These are phyloP conservation scores for Kodamaea jinghongensis DNA, from an alignment of 805 yeast genomes.

Conservation along the genomic window DNA sequence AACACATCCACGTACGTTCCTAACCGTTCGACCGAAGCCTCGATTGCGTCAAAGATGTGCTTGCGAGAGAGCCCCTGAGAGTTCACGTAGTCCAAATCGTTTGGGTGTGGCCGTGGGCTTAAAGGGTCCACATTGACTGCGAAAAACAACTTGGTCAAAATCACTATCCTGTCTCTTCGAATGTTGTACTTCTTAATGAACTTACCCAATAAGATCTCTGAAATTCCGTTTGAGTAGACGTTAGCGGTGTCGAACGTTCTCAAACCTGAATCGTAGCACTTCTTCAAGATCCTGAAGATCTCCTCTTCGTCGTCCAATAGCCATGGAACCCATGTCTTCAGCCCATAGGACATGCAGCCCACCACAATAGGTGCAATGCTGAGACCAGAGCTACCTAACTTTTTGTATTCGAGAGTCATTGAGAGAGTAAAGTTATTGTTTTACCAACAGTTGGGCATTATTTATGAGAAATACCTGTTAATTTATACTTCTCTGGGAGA, in stretches of 20 bases:
- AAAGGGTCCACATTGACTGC: conserved; percentile 10
- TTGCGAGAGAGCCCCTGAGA: conserved; percentile 43
- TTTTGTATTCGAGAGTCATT: conserved; percentile 9
- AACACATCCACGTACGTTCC: conserved; percentile 54
- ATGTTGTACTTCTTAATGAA: conserved; percentile 51
- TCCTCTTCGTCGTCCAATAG: conserved; percentile 46
- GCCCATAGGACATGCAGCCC: conserved; percentile 56
- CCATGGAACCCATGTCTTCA: conserved; percentile 43
- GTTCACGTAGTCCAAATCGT: conserved; percentile 20
- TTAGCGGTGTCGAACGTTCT: conserved; percentile 53
- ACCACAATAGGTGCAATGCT: conserved; percentile 48
- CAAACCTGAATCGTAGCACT: conserved; percentile 44
- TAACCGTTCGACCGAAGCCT: conserved; percentile 41
- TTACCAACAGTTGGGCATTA: no score
- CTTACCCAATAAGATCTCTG: conserved; percentile 52
- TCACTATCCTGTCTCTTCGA: conserved; percentile 52
- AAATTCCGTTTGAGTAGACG: conserved; percentile 44
- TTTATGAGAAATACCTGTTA: no score
- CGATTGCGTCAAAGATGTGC: conserved; percentile 47
- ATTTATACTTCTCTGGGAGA: no score
- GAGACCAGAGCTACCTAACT: conserved; percentile 46
- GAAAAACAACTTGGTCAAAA: conserved; percentile 43
- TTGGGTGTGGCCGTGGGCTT: neutral
- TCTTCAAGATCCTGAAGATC: conserved; percentile 41
- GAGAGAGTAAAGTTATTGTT: no score